Percentiles rank a stretch among this genome's conserved stretches.
phyloP scores from a whole-genome alignment of 495 filamentous ascomycete genomes.

The Podospora pseudocomata region DNA sequence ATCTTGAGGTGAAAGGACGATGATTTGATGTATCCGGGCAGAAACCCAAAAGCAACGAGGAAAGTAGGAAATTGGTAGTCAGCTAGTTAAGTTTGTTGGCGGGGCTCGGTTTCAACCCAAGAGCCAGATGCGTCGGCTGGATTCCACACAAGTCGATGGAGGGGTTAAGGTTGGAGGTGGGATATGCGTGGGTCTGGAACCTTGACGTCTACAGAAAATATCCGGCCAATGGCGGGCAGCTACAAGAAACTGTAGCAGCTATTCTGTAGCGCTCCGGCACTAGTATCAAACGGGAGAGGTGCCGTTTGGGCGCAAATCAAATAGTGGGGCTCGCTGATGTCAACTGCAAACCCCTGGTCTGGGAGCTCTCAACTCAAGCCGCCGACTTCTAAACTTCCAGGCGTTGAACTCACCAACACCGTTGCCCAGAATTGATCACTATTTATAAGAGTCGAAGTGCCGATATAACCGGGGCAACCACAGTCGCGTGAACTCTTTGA shows the following conservation, averaged over 20 bases:
- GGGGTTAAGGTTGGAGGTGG: constrained; percentile 17
- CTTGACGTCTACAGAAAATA: neutral
- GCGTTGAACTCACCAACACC: neutral
- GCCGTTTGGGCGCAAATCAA: neutral
- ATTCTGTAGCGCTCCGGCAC: neutral
- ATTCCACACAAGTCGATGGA: constrained; percentile 24
- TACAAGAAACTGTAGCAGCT: neutral
- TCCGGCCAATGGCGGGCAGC: neutral
- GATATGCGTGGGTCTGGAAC: constrained; percentile 7
- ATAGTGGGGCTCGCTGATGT: constrained; percentile 7
- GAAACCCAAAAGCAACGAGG: neutral
- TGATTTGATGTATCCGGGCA: neutral
- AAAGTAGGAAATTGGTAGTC: neutral
- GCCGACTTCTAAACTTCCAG: no score
- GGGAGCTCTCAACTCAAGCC: neutral
- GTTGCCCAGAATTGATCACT: neutral
- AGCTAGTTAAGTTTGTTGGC: neutral
- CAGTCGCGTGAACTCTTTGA: neutral
- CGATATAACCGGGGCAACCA: no score
- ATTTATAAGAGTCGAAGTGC: neutral
- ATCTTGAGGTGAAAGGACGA: constrained; percentile 1
- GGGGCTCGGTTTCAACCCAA: constrained; percentile 1
- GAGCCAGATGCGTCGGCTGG: constrained; percentile 14
- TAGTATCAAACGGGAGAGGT: neutral
- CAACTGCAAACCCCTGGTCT: constrained; percentile 7